Evolutionary conservation across 1,284 basidiomycete species (phyloP).

Genomic region (Schizophyllum commune): DNA sequence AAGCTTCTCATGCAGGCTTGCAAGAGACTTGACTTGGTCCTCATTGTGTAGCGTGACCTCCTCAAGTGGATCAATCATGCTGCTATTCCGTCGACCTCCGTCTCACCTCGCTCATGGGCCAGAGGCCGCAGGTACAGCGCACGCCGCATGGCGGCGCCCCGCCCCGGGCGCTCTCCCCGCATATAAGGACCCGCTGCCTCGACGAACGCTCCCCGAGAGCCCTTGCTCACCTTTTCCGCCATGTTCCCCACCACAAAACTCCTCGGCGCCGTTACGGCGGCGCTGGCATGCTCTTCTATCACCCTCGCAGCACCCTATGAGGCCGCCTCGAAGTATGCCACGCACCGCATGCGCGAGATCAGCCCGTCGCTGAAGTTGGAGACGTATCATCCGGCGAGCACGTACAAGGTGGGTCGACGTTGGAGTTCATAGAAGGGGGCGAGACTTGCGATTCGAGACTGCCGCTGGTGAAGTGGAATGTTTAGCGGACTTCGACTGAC

Average conservation of each 20-base stretch:
- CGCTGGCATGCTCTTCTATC: background rate
- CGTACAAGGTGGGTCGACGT: constrained; percentile 20
- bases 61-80: no score
- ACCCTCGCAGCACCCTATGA: background rate
- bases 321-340: constrained; percentile 23
- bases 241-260: background rate
- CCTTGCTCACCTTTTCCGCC: constrained; percentile 2
- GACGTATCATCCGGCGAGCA: constrained; percentile 25
- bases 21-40: no score
- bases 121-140: background rate
- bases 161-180: background rate
- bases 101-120: background rate
- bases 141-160: background rate
- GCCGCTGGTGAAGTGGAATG: no score
- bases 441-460: background rate
- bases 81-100: no score
- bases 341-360: constrained; percentile 25
- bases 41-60: no score
- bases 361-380: constrained; percentile 20
- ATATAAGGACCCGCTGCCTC: constrained; percentile 1
- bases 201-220: constrained; percentile 3
- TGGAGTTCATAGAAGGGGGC: no score
- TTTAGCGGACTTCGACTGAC: background rate
- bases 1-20: no score
- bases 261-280: background rate